Percentiles rank a stretch among this genome's conserved stretches.
These are phyloP conservation scores for Chlorella sp. DNA, from an alignment of 139 green algal species.

Conservation along the genomic window DNA sequence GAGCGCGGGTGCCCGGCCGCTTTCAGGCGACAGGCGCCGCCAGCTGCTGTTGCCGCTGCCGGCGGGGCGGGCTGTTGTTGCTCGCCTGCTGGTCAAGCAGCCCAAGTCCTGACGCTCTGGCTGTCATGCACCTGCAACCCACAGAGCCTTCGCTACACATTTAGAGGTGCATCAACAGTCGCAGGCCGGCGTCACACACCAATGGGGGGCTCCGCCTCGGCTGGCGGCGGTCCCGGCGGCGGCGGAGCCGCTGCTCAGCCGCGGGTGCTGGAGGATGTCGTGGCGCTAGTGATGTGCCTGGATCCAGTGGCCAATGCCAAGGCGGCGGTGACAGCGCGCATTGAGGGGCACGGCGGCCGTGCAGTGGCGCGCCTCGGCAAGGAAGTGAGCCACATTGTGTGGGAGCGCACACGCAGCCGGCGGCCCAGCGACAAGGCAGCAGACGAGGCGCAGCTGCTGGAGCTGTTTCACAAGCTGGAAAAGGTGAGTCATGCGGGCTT, in stretches of 20 bases:
- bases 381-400: constrained; percentile 45
- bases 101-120: too few relatives aligned
- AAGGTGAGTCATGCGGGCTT: neutral
- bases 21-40: too few relatives aligned
- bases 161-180: too few relatives aligned
- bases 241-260: neutral
- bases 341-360: constrained; percentile 23
- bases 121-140: too few relatives aligned
- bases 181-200: too few relatives aligned
- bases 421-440: constrained; percentile 20
- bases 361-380: constrained; percentile 38
- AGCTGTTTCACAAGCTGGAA: constrained; percentile 44
- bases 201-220: neutral
- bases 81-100: too few relatives aligned
- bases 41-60: too few relatives aligned
- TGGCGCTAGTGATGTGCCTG: constrained; percentile 12
- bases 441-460: constrained; percentile 29
- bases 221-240: neutral
- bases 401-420: constrained; percentile 24
- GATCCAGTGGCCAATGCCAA: constrained; percentile 30
- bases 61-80: too few relatives aligned
- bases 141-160: too few relatives aligned
- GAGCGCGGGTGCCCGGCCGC: too few relatives aligned
- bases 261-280: constrained; percentile 32
- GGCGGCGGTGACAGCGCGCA: constrained; percentile 12